Conservation (phyloP, 495 filamentous ascomycete species). For the Parmelia sp. region DNA sequence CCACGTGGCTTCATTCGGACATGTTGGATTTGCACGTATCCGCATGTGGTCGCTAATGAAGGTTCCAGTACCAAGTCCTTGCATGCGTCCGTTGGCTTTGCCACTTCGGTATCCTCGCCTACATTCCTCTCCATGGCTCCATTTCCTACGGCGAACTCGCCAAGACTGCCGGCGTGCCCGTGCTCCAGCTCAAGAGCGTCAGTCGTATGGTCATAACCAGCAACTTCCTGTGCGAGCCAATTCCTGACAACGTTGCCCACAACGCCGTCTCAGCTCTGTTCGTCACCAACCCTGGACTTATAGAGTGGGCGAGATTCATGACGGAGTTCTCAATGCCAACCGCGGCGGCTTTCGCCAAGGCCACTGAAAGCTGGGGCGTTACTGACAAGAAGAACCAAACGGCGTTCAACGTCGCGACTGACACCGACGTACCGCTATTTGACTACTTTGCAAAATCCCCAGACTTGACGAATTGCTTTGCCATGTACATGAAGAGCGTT, state of each 20-base stretch:
- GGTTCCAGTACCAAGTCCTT: conserved; percentile 27
- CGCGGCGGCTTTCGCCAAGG: conserved; percentile 23
- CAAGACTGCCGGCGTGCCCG: conserved; percentile 24
- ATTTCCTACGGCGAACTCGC: conserved; percentile 32
- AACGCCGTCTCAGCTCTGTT: conserved; percentile 30
- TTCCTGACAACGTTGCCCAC: conserved; percentile 25
- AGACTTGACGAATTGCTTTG: conserved; percentile 20
- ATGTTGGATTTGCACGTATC: no score
- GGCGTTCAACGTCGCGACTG: conserved; percentile 29
- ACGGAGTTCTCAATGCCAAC: conserved; percentile 17
- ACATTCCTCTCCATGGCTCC: conserved; percentile 27
- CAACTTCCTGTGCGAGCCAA: conserved; percentile 25
- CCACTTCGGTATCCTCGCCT: conserved; percentile 29
- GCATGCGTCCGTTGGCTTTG: conserved; percentile 28
- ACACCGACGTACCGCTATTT: conserved; percentile 30
- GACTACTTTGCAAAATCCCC: conserved; percentile 19
- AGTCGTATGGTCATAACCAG: conserved; percentile 36
- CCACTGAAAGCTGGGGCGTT: conserved; percentile 23
- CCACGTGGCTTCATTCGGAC: no score
- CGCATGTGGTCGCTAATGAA: no score
- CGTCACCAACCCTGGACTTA: conserved; percentile 19
- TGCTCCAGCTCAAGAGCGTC: conserved; percentile 28
- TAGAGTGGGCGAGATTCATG: conserved; percentile 29
- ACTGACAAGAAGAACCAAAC: conserved; percentile 26
- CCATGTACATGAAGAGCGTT: conserved; percentile 26